Percentiles rank a stretch among this genome's conserved stretches.
Conservation (phyloP, 495 filamentous ascomycete genomes). For the Patellaria atrata region DNA sequence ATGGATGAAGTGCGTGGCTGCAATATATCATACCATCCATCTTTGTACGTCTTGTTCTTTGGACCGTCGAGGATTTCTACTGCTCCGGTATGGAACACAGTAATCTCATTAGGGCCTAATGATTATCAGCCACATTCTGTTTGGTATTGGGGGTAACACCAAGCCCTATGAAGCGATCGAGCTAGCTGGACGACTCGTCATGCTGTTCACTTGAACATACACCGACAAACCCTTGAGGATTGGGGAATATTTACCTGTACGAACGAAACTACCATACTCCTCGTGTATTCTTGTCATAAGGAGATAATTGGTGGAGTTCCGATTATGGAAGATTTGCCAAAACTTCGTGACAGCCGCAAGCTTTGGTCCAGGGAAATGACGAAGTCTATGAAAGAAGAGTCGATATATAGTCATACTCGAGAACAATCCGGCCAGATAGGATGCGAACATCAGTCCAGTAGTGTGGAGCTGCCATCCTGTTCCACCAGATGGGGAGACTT, state of each 20-base stretch:
- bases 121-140: not conserved
- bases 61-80: constrained; percentile 6
- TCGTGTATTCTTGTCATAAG: constrained; percentile 4
- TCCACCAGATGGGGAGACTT: too few species aligned
- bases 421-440: constrained; percentile 9
- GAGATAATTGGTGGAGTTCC: constrained; percentile 4
- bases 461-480: too few species aligned
- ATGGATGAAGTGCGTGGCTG: constrained; percentile 1
- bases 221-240: not conserved
- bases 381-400: constrained; percentile 12
- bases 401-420: constrained; percentile 14
- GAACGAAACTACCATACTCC: constrained; percentile 5
- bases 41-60: constrained; percentile 2
- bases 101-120: constrained; percentile 11
- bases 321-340: constrained; percentile 7
- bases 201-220: too few species aligned
- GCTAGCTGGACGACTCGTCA: too few species aligned
- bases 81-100: constrained; percentile 7
- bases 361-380: constrained; percentile 15
- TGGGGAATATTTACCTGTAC: constrained; percentile 3
- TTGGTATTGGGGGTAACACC: too few species aligned
- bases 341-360: constrained; percentile 5
- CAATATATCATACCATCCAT: constrained; percentile 2
- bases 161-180: too few species aligned
- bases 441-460: too few species aligned